Evolutionary conservation across 371 early-diverging fungal genomes (phyloP).

Genomic region (Quaeritorhiza haematococci): DNA sequence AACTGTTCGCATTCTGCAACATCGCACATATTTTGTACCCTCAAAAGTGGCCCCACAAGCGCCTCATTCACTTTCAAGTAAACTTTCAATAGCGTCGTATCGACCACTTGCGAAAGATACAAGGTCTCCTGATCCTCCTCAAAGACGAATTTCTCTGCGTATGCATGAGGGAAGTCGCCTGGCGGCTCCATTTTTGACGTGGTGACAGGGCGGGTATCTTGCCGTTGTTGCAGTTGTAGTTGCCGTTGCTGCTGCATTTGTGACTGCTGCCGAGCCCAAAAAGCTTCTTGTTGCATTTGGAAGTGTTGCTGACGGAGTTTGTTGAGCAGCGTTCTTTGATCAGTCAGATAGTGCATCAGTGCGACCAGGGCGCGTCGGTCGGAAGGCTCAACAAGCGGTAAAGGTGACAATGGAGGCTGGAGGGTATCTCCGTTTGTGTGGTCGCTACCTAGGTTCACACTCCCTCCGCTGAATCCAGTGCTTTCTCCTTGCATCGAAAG

Average conservation of each 20-base stretch:
- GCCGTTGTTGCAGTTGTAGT: conserved; percentile 14
- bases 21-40: conserved; percentile 77
- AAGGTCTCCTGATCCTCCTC: conserved; percentile 43
- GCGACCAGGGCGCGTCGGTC: conserved; percentile 56
- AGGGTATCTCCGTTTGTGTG: no score
- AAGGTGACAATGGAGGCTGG: no score
- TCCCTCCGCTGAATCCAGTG: no score
- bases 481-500: no score
- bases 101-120: conserved; percentile 69
- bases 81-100: conserved; percentile 81
- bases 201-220: no score
- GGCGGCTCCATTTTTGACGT: no score
- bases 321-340: conserved; percentile 59
- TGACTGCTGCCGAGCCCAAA: conserved; percentile 8
- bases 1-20: conserved; percentile 74
- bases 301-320: conserved; percentile 23
- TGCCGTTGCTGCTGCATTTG: conserved; percentile 3
- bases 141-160: conserved; percentile 35
- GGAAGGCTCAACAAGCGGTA: no score
- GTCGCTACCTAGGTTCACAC: no score
- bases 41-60: conserved; percentile 79
- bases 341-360: conserved; percentile 66
- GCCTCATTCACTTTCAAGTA: conserved; percentile 74
- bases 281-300: not conserved
- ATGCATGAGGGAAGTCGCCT: conserved; percentile 17